phyloP scores from a whole-genome alignment of 352 stramenopile species.

The Phytopythium sindhum region DNA sequence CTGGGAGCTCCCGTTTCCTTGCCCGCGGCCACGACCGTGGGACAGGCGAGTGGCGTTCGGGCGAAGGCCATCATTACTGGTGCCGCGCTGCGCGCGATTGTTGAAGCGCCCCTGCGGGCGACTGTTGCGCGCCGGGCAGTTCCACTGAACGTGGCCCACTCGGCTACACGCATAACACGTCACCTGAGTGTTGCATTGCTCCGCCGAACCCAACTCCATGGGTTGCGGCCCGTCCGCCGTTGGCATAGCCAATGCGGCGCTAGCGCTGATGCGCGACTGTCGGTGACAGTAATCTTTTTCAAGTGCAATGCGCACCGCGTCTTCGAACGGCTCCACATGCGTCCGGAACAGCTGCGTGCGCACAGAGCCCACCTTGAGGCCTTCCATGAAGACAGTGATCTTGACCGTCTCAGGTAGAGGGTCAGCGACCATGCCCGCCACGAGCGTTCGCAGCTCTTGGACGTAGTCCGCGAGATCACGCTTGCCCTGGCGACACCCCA shows the following conservation, averaged over 20 bases:
- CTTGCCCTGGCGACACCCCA: slow-evolving; percentile 2
- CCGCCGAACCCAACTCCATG: background rate
- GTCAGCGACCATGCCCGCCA: slow-evolving; percentile 3
- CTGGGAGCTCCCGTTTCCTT: background rate
- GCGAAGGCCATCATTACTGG: background rate
- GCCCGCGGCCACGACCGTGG: too few relatives aligned
- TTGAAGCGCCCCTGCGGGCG: background rate
- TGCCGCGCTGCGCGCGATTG: background rate
- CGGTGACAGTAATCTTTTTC: background rate
- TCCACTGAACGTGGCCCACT: background rate
- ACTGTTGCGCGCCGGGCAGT: background rate
- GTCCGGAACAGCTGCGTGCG: background rate
- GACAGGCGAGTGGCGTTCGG: too few relatives aligned
- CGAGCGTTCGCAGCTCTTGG: slow-evolving; percentile 10
- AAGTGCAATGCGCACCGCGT: background rate
- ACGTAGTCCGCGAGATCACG: slow-evolving; percentile 7
- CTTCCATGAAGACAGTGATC: slow-evolving; percentile 13
- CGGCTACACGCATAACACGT: background rate
- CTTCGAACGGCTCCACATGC: background rate
- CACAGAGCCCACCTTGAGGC: background rate
- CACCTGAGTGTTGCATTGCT: background rate
- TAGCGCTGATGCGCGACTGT: background rate
- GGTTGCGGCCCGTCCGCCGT: background rate
- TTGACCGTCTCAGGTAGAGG: slow-evolving; percentile 4
- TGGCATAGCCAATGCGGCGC: too few relatives aligned